Evolutionary conservation across 208 protist species (phyloP), one percentile per base, ranked within the genome.

Genomic region (Leishmania aethiopica): DNA sequence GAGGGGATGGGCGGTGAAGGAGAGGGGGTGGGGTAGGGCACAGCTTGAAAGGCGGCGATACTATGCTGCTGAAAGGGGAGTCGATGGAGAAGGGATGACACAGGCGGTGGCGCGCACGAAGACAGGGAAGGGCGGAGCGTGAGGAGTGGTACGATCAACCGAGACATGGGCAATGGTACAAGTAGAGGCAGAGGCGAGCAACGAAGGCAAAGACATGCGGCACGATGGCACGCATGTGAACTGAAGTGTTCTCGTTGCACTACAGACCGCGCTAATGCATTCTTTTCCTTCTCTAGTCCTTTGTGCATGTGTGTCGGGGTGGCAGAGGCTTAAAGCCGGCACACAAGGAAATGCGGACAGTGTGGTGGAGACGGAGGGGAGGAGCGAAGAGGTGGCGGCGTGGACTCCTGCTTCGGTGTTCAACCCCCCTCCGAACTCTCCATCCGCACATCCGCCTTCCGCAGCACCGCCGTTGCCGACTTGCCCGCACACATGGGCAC

Each of bases 331-430:
- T 72, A 45, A 40, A 72, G 40, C 2, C 15, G 25, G 25, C 67
- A 47, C 32, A 72, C 67, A 72, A 64, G 59, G 77, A 51, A 73
- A 71, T 60, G 75, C 1, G 22, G 74, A 78, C 37, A 40, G 60
- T 42, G 77, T 32, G n/a, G 69, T 84, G 78, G n/a, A n/a, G 72
- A 57, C 67, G 25, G 57, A 73, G 77, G 60, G 74, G 70, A 64
- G 75, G 57, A 74, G 22, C 42, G 70, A 53, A 17, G 13, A 51
- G 42, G 28, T 35, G 40, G 10, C 22, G 22, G 13, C 11, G 60
- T 37, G 67, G 7, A 28, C n/a, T 28, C 35, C 25, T 7, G 22
- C 7, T 53, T 7, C 22, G 11, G 45, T 74, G 28, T 32, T 62
- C 28, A 32, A 62, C 25, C 45, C 10, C 10, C 42, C 8, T 37